Percentiles rank a stretch among this genome's conserved stretches.
These are phyloP conservation scores for Penicillium concentricum DNA, from an alignment of 2,329 filamentous ascomycete genomes.

Conservation along the genomic window DNA sequence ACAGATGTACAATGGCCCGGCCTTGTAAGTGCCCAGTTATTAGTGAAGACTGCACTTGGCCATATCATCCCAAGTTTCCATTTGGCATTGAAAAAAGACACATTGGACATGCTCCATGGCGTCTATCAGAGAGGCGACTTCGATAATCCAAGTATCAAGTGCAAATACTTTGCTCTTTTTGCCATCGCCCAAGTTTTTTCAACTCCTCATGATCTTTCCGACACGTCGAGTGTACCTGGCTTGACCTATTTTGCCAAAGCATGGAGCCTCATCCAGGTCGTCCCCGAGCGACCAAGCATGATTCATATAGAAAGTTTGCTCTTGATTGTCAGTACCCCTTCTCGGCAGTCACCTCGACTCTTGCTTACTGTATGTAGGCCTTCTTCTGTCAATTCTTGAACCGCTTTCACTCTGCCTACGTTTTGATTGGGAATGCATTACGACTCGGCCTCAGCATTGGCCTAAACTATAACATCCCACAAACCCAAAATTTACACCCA, in stretches of 20 bases:
- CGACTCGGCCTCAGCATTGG: slow-evolving; percentile 41
- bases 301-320: slow-evolving; percentile 43
- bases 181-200: slow-evolving; percentile 43
- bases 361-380: slow-evolving; percentile 17
- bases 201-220: slow-evolving; percentile 23
- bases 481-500: slow-evolving; percentile 23
- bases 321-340: slow-evolving; percentile 28
- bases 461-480: slow-evolving; percentile 38
- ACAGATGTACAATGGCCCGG: slow-evolving; percentile 27
- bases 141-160: slow-evolving; percentile 33
- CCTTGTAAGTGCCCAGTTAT: slow-evolving; percentile 28
- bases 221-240: slow-evolving; percentile 34
- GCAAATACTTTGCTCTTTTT: slow-evolving; percentile 45
- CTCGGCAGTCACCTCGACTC: neutral
- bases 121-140: slow-evolving; percentile 26
- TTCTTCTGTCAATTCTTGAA: slow-evolving; percentile 32
- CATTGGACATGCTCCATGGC: slow-evolving; percentile 36
- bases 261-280: slow-evolving; percentile 37
- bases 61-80: slow-evolving; percentile 34
- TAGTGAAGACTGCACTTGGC: slow-evolving; percentile 30
- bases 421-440: slow-evolving; percentile 36
- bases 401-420: slow-evolving; percentile 28
- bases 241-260: slow-evolving; percentile 40
- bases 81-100: slow-evolving; percentile 29
- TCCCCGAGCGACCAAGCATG: slow-evolving; percentile 42